Evolutionary conservation across 2,329 filamentous ascomycete genomes (phyloP).

Genomic region (Xylogone sp.): DNA sequence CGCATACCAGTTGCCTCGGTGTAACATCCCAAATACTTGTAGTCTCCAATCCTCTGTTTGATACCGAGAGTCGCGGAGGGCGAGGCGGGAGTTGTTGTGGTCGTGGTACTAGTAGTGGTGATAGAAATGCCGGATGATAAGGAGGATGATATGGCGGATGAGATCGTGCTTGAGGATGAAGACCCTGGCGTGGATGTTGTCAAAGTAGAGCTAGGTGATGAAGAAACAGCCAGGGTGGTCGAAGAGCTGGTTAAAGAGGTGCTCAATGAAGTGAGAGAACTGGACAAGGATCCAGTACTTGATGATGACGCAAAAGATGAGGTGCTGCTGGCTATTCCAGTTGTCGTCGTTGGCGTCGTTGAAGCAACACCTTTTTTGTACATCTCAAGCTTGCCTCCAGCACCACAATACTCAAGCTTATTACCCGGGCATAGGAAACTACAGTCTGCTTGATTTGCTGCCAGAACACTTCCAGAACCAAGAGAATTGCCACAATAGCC

Average conservation of each 20-base stretch:
- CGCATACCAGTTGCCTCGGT: constrained; percentile 21
- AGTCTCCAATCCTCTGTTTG: constrained; percentile 6
- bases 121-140: constrained; percentile 4
- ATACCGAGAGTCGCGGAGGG: constrained; percentile 6
- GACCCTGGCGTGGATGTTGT: neutral
- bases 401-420: constrained; percentile 27
- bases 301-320: no score
- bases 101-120: constrained; percentile 3
- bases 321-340: no score
- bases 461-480: constrained; percentile 14
- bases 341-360: neutral
- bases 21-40: constrained; percentile 26
- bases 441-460: constrained; percentile 19
- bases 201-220: constrained; percentile 2
- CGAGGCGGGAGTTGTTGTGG: constrained; percentile 8
- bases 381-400: constrained; percentile 15
- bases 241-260: neutral
- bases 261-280: neutral
- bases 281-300: no score
- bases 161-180: constrained; percentile 1
- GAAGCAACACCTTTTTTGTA: constrained; percentile 5
- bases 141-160: constrained; percentile 7
- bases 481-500: constrained; percentile 27
- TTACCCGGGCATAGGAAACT: constrained; percentile 21
- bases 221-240: constrained; percentile 1